Evolutionary conservation across 306 rosid species (phyloP).

Genomic region (Prunus padus): DNA sequence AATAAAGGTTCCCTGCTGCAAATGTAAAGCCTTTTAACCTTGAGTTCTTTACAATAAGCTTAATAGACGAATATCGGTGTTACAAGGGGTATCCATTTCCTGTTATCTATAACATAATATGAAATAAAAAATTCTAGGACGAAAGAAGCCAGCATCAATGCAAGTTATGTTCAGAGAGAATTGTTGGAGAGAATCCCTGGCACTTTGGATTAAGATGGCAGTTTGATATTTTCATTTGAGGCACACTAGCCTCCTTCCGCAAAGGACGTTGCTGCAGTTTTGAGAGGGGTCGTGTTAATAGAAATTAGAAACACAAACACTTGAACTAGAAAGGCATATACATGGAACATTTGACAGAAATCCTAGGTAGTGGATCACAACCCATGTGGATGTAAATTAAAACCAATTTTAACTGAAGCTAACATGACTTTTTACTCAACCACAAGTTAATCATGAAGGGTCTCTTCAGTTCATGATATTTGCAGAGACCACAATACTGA

Average conservation of each 20-base stretch:
- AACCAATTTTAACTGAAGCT: not conserved
- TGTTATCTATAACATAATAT: constrained; percentile 1
- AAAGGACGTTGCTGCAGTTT: constrained; percentile 58
- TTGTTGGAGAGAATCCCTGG: not conserved
- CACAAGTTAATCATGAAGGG: too few species aligned
- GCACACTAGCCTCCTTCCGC: constrained; percentile 51
- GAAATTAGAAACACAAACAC: not conserved
- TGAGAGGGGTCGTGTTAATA: not conserved
- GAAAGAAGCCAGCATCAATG: not conserved
- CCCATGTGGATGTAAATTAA: not conserved
- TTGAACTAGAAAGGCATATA: not conserved
- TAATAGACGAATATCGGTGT: constrained; percentile 15
- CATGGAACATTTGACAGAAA: not conserved
- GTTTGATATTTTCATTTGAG: constrained; percentile 40
- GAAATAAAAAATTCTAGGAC: not conserved
- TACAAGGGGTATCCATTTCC: constrained; percentile 1
- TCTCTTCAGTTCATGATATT: too few species aligned
- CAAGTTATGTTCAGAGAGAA: constrained; percentile 7
- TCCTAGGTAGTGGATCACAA: not conserved
- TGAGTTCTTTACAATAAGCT: constrained; percentile 36
- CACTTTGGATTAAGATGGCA: not conserved
- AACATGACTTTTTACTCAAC: not conserved
- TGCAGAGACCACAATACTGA: not conserved
- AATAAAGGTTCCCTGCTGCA: not conserved
- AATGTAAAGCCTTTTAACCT: constrained; percentile 1